A percentile compares a stretch with the other conserved stretches of the same genome.
phyloP scores from a whole-genome alignment of 2,329 filamentous ascomycete genomes.

The Exophiala bonariae region DNA sequence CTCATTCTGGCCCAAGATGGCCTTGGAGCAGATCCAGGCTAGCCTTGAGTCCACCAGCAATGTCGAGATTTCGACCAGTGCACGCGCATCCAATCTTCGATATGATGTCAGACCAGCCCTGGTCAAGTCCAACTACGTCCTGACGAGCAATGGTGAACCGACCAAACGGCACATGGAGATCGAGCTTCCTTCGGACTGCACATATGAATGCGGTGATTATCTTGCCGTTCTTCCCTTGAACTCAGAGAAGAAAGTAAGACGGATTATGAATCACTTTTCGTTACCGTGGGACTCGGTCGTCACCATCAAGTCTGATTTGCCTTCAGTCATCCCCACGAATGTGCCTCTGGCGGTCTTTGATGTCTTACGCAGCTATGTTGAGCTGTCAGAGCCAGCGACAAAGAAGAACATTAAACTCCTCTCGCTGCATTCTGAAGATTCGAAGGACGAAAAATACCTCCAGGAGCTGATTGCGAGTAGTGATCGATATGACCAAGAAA shows the following conservation, averaged over 20 bases:
- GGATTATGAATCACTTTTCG: conserved; percentile 62
- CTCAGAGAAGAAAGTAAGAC: conserved; percentile 56
- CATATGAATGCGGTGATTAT: conserved; percentile 70
- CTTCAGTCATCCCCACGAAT: conserved; percentile 44
- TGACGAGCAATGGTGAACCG: conserved; percentile 53
- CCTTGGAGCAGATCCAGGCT: conserved; percentile 41
- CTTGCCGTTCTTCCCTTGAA: conserved; percentile 69
- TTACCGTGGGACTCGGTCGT: conserved; percentile 69
- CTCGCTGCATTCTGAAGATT: not conserved
- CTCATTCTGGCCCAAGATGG: conserved; percentile 46
- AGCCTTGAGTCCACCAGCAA: not conserved
- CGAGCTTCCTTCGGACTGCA: conserved; percentile 60
- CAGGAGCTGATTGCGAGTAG: conserved; percentile 32
- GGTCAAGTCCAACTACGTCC: conserved; percentile 53
- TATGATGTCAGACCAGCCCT: conserved; percentile 63
- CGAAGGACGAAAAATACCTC: conserved; percentile 9
- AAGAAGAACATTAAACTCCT: conserved; percentile 43
- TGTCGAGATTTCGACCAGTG: conserved; percentile 54
- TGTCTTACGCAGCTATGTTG: conserved; percentile 69
- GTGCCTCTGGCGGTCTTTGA: conserved; percentile 62
- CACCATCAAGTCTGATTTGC: conserved; percentile 56
- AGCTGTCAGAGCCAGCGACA: conserved; percentile 71
- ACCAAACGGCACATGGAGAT: conserved; percentile 66
- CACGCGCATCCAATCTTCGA: conserved; percentile 56
- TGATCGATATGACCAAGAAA: conserved; percentile 46